Base-by-base conservation (phyloP, 768 basidiomycete genomes). In the Boletus eberwhitei region DNA sequence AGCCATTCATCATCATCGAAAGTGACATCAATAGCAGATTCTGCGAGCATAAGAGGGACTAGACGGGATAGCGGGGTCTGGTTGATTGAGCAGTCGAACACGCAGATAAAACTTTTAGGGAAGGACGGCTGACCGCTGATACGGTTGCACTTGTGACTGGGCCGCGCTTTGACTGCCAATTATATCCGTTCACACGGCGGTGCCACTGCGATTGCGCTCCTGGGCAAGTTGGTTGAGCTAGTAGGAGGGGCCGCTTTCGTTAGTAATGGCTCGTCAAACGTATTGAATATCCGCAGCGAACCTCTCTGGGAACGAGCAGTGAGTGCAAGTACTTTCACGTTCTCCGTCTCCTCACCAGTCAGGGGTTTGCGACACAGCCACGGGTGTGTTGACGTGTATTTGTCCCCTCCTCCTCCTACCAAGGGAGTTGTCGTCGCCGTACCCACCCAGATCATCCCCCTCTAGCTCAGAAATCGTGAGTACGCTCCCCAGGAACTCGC, bases 1-100 rank as follows among this genome's bases (percentile, higher is more conserved):
- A 78, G 76, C 88, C 87, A 88, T 63, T 85, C 87, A 59, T 86
- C 84, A 58, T 82, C 85, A 65, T 87, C 87, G 70, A 85, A 86
- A 51, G 77, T 71, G 64, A 85, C 71, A 66, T 86, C 84, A 60
- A 86, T 72, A 59, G 83, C 60, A 48, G 82, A 70, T 58, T 80
- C 77, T 52, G 85, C 80, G 53, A 86, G 76, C 85, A 87, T 87
- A 69, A 55, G 58, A 26, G 44, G 19, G 17, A 11, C 32, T 26
- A 26, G 38, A 44, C 46, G 32, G 26, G 45, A 36, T 50, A 31
- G 50, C 24, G 22, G 35, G 4, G 31, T 38, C 45, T 48, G 44
- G 37, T n/a, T 29, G 51, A 48, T 39, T 34, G 49, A 42, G 38
- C 16, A 19, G 31, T 37, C 40, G 37, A 49, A 52, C 41, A 38